Base-by-base conservation (phyloP, 164 flowering plant species). In the Echeveria elegans region DNA sequence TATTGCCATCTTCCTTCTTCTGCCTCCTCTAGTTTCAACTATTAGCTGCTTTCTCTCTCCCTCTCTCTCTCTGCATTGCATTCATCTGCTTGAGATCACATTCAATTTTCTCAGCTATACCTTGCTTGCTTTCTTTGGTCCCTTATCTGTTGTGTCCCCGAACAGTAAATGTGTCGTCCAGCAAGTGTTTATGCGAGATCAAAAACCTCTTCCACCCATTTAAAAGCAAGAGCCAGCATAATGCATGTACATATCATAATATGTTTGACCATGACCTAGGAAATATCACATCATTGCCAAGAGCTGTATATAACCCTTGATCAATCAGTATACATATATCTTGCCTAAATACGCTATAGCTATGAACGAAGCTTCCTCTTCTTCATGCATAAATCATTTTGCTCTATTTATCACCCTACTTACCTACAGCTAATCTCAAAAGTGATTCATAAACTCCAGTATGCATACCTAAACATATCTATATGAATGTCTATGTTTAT, bases 111-210 rank as follows among this genome's bases (percentile, higher is more conserved):
- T 63, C 41, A 40, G 45, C 66, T 63, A 63, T 12, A n/a, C 29
- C 28, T 63, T 63, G 61, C 61, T 63, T 63, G 18, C 19, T 32
- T 56, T 34, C n/a, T 56, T 56, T 56, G 61, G 61, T 14, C 19
- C 61, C 61, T 56, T 11, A 32, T 45, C 32, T 15, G 31, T 52
- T 29, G 26, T 56, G 61, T 56, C 61, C 61, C 19, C 61, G 0
- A 56, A 56, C 61, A 26, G 19, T 56, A 56, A 56, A 56, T 56
- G 32, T 56, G 32, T 28, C 18, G 61, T 23, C 28, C 28, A 52
- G 58, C 24, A 52, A 52, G 28, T 52, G 58, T 52, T 11, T 52
- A 21, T 52, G 53, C 24, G 1, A 34, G 37, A 3, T 41, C 16
- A 8, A 41, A n/a, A n/a, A n/a, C n/a, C 15, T 16, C 50, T 45